These are phyloP conservation scores for Suillus placidus DNA, from an alignment of 768 basidiomycete species.

Conservation along the genomic window DNA sequence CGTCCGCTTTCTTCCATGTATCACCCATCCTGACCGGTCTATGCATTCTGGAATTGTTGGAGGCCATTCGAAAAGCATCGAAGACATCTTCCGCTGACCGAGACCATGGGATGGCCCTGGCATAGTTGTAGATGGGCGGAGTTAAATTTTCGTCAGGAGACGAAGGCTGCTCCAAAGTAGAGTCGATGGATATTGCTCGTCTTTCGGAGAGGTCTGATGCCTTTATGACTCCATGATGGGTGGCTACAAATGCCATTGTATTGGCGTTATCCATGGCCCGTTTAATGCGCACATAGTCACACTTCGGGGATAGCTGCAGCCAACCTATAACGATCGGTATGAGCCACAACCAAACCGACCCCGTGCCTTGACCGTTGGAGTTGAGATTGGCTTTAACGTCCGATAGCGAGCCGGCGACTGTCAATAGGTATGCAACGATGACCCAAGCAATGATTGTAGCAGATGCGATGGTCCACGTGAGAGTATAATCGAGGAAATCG, in stretches of 20 bases:
- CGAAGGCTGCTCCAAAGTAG: neutral
- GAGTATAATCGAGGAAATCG: conserved; percentile 38
- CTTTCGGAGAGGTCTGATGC: conserved; percentile 7
- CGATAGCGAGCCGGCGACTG: conserved; percentile 34
- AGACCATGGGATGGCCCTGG: conserved; percentile 25
- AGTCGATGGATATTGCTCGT: conserved; percentile 7
- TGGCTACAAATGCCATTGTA: conserved; percentile 27
- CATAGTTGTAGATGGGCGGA: conserved; percentile 30
- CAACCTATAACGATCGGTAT: conserved; percentile 44
- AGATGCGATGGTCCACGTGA: conserved; percentile 44
- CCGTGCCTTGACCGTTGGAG: conserved; percentile 41
- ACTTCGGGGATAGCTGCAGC: conserved; percentile 44
- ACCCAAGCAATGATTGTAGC: conserved; percentile 47
- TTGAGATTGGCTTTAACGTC: conserved; percentile 25
- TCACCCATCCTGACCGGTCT: conserved; percentile 13
- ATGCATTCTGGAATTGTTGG: conserved; percentile 13
- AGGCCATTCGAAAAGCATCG: conserved; percentile 7
- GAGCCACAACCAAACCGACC: conserved; percentile 48
- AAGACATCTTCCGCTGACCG: conserved; percentile 11
- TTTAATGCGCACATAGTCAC: conserved; percentile 35
- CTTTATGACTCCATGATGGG: conserved; percentile 6
- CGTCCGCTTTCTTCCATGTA: conserved; percentile 11
- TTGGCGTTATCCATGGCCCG: conserved; percentile 35
- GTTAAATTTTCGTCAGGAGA: conserved; percentile 30
- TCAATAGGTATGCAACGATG: conserved; percentile 44